Conservation (phyloP, 225 moss, liverwort and hornwort genomes). For the Marchantia polymorpha region DNA sequence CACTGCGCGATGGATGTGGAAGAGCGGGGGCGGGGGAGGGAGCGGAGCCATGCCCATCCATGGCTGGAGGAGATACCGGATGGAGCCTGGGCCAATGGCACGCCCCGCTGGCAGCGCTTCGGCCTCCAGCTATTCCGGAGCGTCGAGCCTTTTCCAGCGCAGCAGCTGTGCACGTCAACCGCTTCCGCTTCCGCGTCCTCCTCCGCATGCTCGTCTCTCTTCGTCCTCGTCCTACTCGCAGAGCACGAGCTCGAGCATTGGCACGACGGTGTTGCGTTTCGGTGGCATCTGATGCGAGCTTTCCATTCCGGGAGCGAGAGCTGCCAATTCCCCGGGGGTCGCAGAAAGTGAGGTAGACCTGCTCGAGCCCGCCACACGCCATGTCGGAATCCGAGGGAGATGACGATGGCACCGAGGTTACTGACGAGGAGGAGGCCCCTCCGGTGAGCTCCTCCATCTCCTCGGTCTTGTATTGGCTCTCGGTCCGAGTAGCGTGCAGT, state of each 20-base stretch:
- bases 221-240: neutral
- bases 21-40: no score
- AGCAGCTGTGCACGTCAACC: neutral
- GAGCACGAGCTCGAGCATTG: neutral
- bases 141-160: no score
- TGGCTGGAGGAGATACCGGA: neutral
- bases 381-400: slow-evolving; percentile 42
- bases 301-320: no score
- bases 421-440: slow-evolving; percentile 17
- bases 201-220: neutral
- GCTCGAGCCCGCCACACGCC: neutral
- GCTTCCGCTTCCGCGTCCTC: neutral
- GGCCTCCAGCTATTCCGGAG: no score
- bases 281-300: no score
- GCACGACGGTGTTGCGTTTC: neutral
- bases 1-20: neutral
- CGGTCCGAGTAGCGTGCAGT: neutral
- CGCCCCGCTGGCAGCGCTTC: no score
- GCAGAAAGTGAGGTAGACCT: no score
- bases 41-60: neutral
- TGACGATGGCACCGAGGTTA: slow-evolving; percentile 29
- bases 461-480: neutral
- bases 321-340: no score
- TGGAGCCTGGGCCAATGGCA: neutral
- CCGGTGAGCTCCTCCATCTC: slow-evolving; percentile 17